These are phyloP conservation scores for Fusarium staphyleae DNA, from an alignment of 2,329 filamentous ascomycete species.

Conservation along the genomic window DNA sequence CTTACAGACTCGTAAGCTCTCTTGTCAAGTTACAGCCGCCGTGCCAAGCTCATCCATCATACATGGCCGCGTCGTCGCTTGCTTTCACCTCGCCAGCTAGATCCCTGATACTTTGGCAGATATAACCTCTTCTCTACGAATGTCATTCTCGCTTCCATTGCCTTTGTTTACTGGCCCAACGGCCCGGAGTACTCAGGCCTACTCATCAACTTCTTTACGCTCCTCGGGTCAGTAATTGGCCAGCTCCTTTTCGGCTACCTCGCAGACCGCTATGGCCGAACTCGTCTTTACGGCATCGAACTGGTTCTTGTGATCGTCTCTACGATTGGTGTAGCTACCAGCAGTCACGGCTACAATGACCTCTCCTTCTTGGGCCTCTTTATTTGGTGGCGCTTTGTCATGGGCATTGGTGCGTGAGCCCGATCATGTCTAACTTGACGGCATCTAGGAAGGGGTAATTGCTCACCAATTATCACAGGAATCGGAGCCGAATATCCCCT, in stretches of 20 bases:
- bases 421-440: slow-evolving; percentile 5
- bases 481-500: slow-evolving; percentile 75
- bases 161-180: slow-evolving; percentile 61
- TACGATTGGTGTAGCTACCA: slow-evolving; percentile 63
- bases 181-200: slow-evolving; percentile 54
- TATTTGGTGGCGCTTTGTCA: slow-evolving; percentile 62
- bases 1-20: slow-evolving; percentile 59
- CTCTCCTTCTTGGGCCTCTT: slow-evolving; percentile 60
- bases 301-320: slow-evolving; percentile 63
- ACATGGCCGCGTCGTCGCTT: background rate
- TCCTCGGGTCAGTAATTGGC: slow-evolving; percentile 60
- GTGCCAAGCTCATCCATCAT: background rate
- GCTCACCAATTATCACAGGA: slow-evolving; percentile 46
- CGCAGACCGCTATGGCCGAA: slow-evolving; percentile 62
- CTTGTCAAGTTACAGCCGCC: background rate
- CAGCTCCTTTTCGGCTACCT: slow-evolving; percentile 62
- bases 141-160: slow-evolving; percentile 60
- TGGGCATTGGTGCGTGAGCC: slow-evolving; percentile 55
- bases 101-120: slow-evolving; percentile 40
- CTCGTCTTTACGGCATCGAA: slow-evolving; percentile 63
- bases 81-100: background rate
- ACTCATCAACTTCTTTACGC: slow-evolving; percentile 60
- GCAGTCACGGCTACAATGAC: slow-evolving; percentile 57
- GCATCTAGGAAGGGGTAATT: slow-evolving; percentile 6
- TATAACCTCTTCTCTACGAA: slow-evolving; percentile 64